Evolutionary conservation across 306 rosid genomes (phyloP), one percentile per base, ranked within the genome.

Genomic region (Corylus americana): DNA sequence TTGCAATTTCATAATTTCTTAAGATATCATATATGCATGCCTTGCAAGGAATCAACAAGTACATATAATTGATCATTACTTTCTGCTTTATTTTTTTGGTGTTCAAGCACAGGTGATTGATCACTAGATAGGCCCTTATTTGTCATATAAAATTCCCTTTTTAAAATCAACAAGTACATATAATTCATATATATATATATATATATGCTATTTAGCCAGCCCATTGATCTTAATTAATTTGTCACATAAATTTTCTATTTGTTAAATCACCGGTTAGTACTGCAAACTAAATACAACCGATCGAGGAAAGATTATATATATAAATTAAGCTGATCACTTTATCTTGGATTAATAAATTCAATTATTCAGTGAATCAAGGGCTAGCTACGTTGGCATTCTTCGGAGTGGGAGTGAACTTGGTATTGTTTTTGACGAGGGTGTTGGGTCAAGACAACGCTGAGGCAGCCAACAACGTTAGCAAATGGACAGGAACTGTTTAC

Each of bases 401-500:
- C 27, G 98, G 98, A 0, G 94, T 93, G 0, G 94, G 92, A 50
- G 98, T 91, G 85, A 93, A 93, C 58, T 73, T 93, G 83, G 98
- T 93, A 11, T 14, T 93, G 70, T 88, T 89, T 77, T 70, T 93
- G 80, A 93, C 97, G 0, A 78, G 94, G 71, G 97, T 93, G 18
- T 14, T 93, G 82, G 93, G 90, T 7, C 93, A 93, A 80, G 91
- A 93, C 79, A 93, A 93, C 18, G 98, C 98, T 0, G 87, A 78
- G 5, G 98, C 98, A 0, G 98, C 97, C 7, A 93, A 93, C 71
- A 86, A 81, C 11, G 97, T 92, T 4, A 92, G 97, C 92, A 90
- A 88, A 74, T 92, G 94, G 97, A 90, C 94, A 0, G 97, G 97
- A 2, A 91, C 92, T 0, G 97, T 91, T 48, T 91, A 93, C 86